These are phyloP conservation scores for Actinomortierella wolfii DNA, from an alignment of 371 early-diverging fungal species.

Conservation along the genomic window DNA sequence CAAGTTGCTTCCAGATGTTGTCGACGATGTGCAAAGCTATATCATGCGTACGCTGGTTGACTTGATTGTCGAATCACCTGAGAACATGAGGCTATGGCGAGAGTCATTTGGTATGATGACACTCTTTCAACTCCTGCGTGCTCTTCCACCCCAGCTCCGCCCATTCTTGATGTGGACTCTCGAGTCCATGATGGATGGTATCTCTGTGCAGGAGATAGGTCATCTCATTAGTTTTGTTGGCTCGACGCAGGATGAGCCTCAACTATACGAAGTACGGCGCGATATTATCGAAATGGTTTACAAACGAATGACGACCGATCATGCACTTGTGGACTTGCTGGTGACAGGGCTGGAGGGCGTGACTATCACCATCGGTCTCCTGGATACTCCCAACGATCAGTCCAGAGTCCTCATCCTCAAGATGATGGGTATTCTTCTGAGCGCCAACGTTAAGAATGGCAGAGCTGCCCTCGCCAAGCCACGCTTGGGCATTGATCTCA, in stretches of 20 bases:
- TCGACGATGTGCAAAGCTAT: constrained; percentile 45
- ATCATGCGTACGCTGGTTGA: constrained; percentile 47
- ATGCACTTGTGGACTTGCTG: constrained; percentile 36
- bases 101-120: constrained; percentile 38
- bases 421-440: constrained; percentile 50
- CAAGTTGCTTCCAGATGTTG: constrained; percentile 29
- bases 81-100: constrained; percentile 49
- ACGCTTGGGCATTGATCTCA: constrained; percentile 42
- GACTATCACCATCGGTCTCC: constrained; percentile 40
- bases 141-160: constrained; percentile 39
- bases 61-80: constrained; percentile 46
- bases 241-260: constrained; percentile 25
- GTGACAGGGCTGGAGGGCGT: constrained; percentile 45
- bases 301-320: constrained; percentile 47
- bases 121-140: constrained; percentile 41
- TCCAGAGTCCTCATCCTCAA: constrained; percentile 44
- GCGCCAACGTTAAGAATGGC: constrained; percentile 48
- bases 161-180: constrained; percentile 48
- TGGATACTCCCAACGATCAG: constrained; percentile 48
- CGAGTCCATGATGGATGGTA: constrained; percentile 49
- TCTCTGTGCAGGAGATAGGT: constrained; percentile 44
- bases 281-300: constrained; percentile 48
- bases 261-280: constrained; percentile 41
- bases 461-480: constrained; percentile 42
- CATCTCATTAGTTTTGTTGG: constrained; percentile 43